Evolutionary conservation across 2,329 filamentous ascomycete species (phyloP), one percentile per base, ranked within the genome.

Genomic region (Neofusicoccum ribis): DNA sequence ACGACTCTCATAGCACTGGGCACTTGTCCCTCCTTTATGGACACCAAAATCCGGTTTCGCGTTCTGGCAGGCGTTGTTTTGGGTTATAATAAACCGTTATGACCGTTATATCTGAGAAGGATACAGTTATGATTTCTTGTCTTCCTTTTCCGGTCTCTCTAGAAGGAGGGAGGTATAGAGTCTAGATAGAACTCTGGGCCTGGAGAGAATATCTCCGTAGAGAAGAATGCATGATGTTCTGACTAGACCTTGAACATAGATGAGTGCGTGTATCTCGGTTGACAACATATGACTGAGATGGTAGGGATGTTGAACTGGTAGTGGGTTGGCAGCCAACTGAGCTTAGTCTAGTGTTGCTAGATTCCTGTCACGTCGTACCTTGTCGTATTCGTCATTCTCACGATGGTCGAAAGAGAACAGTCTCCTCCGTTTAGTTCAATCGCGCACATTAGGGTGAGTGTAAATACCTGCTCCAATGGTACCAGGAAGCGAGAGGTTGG

Each of bases 301-400:
- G 27, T 31, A 31, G 5, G 5, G 27, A 5, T 5, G 27, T 7
- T 31, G 27, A 31, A 1, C 27, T 5, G 27, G 27, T 31, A 31
- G 27, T 31, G 6, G 27, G 27, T 5, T 31, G 27, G 27, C 5
- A 31, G 5, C 27, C 43, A 17, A 17, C 43, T 46, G 43, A 17
- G 14, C 15, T n/a, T 46, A 2, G 6, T 8, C n/a, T 8, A 15
- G 43, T 46, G 14, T 17, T n/a, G 5, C 27, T 0, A 31, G 27
- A 7, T 7, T 31, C n/a, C 34, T 52, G 15, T 12, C 31, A 6
- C 34, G 15, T 15, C 17, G 50, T 14, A 52, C 31, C 50, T 3
- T 11, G 79, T 75, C 3, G 3, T 23, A 3, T 23, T 23, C 23
- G 20, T 23, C 20, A 3, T 23, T 23, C 20, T 23, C 20, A 23